Percentiles rank a stretch among this genome's conserved stretches.
Conservation (phyloP, 2,329 filamentous ascomycete genomes). For the Chrysoporthe austroafricana region DNA sequence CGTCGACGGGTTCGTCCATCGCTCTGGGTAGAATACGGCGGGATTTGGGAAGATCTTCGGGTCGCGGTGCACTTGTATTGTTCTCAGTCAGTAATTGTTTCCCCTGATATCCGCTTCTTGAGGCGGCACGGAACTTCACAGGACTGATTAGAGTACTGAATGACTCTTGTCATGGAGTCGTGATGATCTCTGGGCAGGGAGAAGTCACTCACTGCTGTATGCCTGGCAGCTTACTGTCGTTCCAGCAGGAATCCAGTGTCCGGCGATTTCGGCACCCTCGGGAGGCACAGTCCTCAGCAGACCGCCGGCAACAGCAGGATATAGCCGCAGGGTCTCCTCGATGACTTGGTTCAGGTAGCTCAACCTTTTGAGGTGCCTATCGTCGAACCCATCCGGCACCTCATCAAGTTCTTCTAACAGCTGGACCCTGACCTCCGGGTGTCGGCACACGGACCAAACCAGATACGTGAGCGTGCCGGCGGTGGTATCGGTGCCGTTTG, state of each 20-base stretch:
- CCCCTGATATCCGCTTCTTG: too few relatives aligned
- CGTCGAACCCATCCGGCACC: conserved; percentile 39
- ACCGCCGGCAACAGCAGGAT: conserved; percentile 44
- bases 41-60: conserved; percentile 46
- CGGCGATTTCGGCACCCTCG: conserved; percentile 44
- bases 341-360: conserved; percentile 48
- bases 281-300: conserved; percentile 46
- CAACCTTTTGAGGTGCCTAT: conserved; percentile 41
- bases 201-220: conserved; percentile 39
- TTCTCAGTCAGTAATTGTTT: neutral
- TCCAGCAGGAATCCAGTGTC: conserved; percentile 45
- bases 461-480: conserved; percentile 54
- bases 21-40: conserved; percentile 38
- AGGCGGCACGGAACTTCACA: too few relatives aligned
- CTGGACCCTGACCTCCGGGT: conserved; percentile 36
- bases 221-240: conserved; percentile 47
- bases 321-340: conserved; percentile 50
- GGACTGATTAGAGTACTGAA: too few relatives aligned
- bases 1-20: conserved; percentile 42
- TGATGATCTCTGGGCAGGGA: neutral
- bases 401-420: conserved; percentile 42
- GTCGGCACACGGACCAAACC: conserved; percentile 43
- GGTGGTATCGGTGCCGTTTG: conserved; percentile 57
- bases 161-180: too few relatives aligned
- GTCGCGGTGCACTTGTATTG: conserved; percentile 45